Conservation (phyloP, 2,329 filamentous ascomycete genomes). For the Aureobasidium sp. region DNA sequence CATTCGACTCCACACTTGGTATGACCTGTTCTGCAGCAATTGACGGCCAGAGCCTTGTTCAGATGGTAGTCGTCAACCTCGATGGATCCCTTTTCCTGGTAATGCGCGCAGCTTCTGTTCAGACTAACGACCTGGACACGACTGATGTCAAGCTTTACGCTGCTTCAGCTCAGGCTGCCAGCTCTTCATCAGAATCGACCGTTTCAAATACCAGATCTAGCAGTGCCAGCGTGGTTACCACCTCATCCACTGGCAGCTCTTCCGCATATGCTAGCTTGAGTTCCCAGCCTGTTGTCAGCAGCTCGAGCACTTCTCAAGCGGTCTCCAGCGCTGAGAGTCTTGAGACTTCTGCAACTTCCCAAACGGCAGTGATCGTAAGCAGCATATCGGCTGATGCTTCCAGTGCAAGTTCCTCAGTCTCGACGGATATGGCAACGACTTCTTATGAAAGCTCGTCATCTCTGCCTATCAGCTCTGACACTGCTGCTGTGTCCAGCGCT, state of each 20-base stretch:
- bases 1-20: not conserved
- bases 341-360: not conserved
- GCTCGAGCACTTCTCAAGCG: not conserved
- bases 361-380: not conserved
- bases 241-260: not conserved
- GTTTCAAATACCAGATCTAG: not conserved
- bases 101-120: slow-evolving; percentile 2
- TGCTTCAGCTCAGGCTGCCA: not conserved
- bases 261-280: not conserved
- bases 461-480: not conserved
- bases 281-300: not conserved
- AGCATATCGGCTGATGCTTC: not conserved
- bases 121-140: not conserved
- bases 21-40: slow-evolving; percentile 1
- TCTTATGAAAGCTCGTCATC: not conserved
- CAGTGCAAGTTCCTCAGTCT: not conserved
- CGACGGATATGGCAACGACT: not conserved
- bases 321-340: not conserved
- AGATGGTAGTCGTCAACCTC: not conserved
- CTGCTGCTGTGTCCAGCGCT: not conserved
- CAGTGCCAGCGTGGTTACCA: not conserved
- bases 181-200: not conserved
- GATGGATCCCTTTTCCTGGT: not conserved
- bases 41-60: not conserved
- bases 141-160: not conserved